These are phyloP conservation scores for Buddleja alternifolia DNA, from an alignment of 257 asterid species.

Conservation along the genomic window DNA sequence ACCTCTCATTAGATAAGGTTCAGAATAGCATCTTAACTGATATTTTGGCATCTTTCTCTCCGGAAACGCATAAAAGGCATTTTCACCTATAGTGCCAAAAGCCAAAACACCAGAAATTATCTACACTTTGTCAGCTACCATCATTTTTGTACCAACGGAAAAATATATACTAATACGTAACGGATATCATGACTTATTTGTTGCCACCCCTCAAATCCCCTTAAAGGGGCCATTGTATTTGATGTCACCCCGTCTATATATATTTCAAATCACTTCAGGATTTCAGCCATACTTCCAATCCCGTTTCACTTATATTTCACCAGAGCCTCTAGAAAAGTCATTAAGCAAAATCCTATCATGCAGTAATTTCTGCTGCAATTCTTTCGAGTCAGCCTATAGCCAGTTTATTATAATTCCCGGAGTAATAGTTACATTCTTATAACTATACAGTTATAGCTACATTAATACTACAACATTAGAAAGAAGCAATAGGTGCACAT, in stretches of 20 bases:
- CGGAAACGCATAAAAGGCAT: constrained; percentile 15
- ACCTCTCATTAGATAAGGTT: constrained; percentile 4
- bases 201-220: constrained; percentile 25
- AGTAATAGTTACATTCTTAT: not conserved
- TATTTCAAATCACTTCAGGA: constrained; percentile 16
- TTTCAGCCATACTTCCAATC: constrained; percentile 20
- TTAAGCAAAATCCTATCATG: not conserved
- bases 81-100: constrained; percentile 28
- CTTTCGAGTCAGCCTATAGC: not conserved
- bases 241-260: constrained; percentile 27
- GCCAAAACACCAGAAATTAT: constrained; percentile 26
- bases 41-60: constrained; percentile 24
- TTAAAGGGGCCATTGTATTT: constrained; percentile 19
- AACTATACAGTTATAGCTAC: not conserved
- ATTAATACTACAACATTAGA: not conserved
- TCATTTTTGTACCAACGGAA: constrained; percentile 18
- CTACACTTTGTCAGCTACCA: not conserved
- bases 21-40: constrained; percentile 18
- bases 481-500: not conserved
- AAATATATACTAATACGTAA: constrained; percentile 18
- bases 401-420: not conserved
- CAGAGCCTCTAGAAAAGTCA: constrained; percentile 9
- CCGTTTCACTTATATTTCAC: not conserved
- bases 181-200: constrained; percentile 22
- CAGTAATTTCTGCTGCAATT: not conserved